These are phyloP conservation scores for Fraxinus platypoda DNA, from an alignment of 305 asterid species.

Conservation along the genomic window DNA sequence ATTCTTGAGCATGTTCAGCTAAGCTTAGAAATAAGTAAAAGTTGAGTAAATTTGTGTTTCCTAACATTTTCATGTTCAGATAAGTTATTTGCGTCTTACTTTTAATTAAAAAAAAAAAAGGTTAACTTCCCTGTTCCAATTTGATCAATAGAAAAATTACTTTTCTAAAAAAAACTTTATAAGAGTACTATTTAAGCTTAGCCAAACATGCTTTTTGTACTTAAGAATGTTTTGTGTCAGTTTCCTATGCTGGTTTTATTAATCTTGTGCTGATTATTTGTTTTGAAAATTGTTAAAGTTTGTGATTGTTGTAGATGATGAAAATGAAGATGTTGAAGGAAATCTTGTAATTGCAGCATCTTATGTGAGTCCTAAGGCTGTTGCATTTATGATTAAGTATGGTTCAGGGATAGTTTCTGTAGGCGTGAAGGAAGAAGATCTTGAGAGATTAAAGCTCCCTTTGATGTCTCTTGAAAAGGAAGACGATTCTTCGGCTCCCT, in stretches of 20 bases:
- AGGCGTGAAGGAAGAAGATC: conserved; percentile 76
- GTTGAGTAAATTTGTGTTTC: too few species aligned
- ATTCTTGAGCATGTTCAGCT: neutral
- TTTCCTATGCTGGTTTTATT: neutral
- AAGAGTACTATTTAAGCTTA: neutral
- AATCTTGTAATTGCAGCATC: conserved; percentile 80
- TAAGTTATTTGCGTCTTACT: neutral
- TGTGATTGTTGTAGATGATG: conserved; percentile 75
- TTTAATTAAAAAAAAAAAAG: too few species aligned
- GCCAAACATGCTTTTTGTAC: neutral
- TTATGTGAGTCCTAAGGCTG: conserved; percentile 35
- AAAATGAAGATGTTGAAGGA: conserved; percentile 46
- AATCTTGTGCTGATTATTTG: conserved; percentile 24
- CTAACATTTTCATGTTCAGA: neutral
- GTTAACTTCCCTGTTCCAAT: neutral
- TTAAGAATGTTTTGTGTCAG: neutral
- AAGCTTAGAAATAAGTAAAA: neutral
- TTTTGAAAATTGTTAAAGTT: conserved; percentile 46
- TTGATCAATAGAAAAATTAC: neutral
- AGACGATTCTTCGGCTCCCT: conserved; percentile 73
- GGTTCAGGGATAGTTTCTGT: conserved; percentile 88
- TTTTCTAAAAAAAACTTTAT: too few species aligned
- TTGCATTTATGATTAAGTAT: conserved; percentile 64
- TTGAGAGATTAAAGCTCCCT: conserved; percentile 67
- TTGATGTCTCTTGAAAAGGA: conserved; percentile 70